phyloP scores from a whole-genome alignment of 768 basidiomycete genomes.

The Cubamyces sp. region DNA sequence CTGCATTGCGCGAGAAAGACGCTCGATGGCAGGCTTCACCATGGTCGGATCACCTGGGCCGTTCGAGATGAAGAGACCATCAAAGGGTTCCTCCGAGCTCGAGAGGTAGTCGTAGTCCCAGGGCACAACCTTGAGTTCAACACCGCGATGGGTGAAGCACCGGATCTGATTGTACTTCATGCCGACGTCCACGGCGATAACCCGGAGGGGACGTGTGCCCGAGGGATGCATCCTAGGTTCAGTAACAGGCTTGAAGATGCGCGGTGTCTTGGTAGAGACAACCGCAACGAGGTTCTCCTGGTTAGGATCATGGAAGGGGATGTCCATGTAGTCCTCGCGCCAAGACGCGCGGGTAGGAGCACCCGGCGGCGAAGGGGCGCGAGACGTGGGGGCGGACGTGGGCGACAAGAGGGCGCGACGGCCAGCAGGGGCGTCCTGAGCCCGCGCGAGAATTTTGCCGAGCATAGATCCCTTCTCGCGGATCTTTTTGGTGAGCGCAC shows the following conservation, averaged over 20 bases:
- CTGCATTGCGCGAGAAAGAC: constrained; percentile 68
- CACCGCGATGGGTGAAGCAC: constrained; percentile 90
- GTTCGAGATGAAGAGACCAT: constrained; percentile 96
- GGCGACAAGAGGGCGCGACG: constrained; percentile 41
- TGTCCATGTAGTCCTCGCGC: constrained; percentile 81
- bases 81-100: constrained; percentile 77
- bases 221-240: constrained; percentile 71
- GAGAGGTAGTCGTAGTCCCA: constrained; percentile 92
- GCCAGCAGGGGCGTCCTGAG: constrained; percentile 47
- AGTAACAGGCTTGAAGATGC: constrained; percentile 65
- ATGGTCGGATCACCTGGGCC: constrained; percentile 96
- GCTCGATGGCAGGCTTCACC: constrained; percentile 70
- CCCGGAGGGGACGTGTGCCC: constrained; percentile 71
- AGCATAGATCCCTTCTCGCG: constrained; percentile 94
- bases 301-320: constrained; percentile 90
- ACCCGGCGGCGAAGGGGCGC: constrained; percentile 56
- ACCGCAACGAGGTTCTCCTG: constrained; percentile 86
- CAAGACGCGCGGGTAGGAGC: constrained; percentile 51
- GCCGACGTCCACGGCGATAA: constrained; percentile 95
- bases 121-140: constrained; percentile 96
- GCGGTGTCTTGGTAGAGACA: constrained; percentile 76
- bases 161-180: constrained; percentile 99
- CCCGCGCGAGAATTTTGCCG: constrained; percentile 77
- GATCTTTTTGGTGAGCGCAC: constrained; percentile 94
- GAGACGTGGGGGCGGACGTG: constrained; percentile 47